These are phyloP conservation scores for Eruca vesicaria DNA, from an alignment of 441 rosid genomes.

Conservation along the genomic window DNA sequence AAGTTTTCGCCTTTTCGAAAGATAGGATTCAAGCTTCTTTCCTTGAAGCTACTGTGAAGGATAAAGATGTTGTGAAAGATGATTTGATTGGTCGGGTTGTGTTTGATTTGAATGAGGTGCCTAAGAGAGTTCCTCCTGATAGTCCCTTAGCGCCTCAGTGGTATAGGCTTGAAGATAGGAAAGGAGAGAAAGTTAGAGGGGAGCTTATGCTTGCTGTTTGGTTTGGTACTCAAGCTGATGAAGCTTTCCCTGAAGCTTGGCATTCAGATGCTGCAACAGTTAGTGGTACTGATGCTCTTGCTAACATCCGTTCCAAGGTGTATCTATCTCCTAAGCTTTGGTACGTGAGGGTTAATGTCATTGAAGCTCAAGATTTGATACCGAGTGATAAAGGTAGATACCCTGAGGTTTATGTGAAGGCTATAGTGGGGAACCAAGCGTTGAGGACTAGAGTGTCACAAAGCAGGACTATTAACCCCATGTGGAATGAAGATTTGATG, in stretches of 20 bases:
- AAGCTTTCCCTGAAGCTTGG: constrained; percentile 99
- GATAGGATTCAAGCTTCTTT: constrained; percentile 84
- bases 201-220: constrained; percentile 96
- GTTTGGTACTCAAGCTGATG: constrained; percentile 99
- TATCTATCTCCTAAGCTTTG: constrained; percentile 95
- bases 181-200: constrained; percentile 69
- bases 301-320: constrained; percentile 87
- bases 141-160: constrained; percentile 98
- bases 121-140: constrained; percentile 92
- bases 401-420: constrained; percentile 86
- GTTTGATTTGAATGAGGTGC: constrained; percentile 86
- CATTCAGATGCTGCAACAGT: constrained; percentile 96
- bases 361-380: constrained; percentile 91
- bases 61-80: constrained; percentile 83
- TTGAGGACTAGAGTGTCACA: constrained; percentile 66
- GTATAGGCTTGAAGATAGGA: constrained; percentile 86
- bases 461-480: constrained; percentile 62
- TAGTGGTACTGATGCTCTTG: constrained; percentile 79
- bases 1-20: constrained; percentile 96
- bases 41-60: constrained; percentile 84
- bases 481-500: constrained; percentile 99
- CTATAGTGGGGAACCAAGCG: constrained; percentile 61
- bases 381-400: constrained; percentile 68
- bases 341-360: constrained; percentile 92
- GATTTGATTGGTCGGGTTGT: constrained; percentile 77